Evolutionary conservation across 768 basidiomycete genomes (phyloP).

Genomic region (Neoboletus magnificus): DNA sequence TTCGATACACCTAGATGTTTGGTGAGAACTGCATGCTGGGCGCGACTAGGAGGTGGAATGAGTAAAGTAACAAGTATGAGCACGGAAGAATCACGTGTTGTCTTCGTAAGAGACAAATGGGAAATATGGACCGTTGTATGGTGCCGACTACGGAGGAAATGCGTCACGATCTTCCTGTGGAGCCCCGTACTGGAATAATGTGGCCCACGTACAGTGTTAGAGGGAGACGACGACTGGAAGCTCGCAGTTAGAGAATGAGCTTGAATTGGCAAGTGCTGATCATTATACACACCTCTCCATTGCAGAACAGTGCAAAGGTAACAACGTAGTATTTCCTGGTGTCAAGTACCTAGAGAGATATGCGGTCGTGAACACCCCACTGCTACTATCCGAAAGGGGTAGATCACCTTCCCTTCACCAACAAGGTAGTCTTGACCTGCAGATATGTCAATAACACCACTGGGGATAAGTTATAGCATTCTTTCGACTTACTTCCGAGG

Average conservation of each 20-base stretch:
- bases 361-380: background rate
- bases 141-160: conserved; percentile 38
- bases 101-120: conserved; percentile 55
- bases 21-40: conserved; percentile 52
- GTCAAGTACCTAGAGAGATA: conserved; percentile 40
- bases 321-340: conserved; percentile 51
- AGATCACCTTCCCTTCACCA: conserved; percentile 46
- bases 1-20: conserved; percentile 15
- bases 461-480: background rate
- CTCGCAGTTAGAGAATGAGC: background rate
- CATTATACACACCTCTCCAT: conserved; percentile 48
- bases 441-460: conserved; percentile 7
- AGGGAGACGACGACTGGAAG: conserved; percentile 56
- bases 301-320: conserved; percentile 56
- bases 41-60: conserved; percentile 36
- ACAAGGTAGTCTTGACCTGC: conserved; percentile 49
- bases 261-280: background rate
- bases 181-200: background rate
- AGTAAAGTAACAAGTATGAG: background rate
- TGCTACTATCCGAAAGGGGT: background rate
- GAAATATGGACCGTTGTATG: conserved; percentile 60
- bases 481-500: conserved; percentile 35
- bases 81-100: conserved; percentile 41
- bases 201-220: conserved; percentile 39
- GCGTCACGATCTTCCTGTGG: background rate